Conservation (phyloP, 1,284 basidiomycete genomes). For the Heterobasidion irregulare region DNA sequence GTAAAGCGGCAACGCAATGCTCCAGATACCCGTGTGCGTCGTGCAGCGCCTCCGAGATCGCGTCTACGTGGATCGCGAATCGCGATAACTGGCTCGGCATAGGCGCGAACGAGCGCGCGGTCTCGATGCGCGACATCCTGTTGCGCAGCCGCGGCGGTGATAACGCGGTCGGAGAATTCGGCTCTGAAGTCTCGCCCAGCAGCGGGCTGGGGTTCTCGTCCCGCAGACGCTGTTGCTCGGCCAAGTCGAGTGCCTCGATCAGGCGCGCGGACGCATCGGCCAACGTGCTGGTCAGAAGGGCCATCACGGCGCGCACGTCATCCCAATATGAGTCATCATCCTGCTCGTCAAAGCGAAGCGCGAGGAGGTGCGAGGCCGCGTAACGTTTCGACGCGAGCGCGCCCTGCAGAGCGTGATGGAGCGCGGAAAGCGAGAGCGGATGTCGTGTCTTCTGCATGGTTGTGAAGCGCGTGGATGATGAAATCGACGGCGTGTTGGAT, state of each 20-base stretch:
- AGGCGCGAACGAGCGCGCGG: conserved; percentile 53
- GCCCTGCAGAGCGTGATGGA: conserved; percentile 50
- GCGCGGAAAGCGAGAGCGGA: conserved; percentile 53
- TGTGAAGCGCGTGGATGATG: conserved; percentile 39
- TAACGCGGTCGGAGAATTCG: background rate
- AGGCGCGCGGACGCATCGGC: conserved; percentile 55
- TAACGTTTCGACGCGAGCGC: conserved; percentile 65
- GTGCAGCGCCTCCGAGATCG: conserved; percentile 54
- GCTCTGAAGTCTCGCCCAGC: background rate
- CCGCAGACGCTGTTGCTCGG: conserved; percentile 37
- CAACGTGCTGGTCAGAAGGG: conserved; percentile 55
- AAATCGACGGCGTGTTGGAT: conserved; percentile 10
- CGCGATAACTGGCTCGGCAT: conserved; percentile 55
- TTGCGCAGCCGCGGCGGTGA: background rate
- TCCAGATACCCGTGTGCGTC: conserved; percentile 60
- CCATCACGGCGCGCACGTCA: conserved; percentile 66
- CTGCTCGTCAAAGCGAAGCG: conserved; percentile 50
- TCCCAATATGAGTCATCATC: conserved; percentile 72
- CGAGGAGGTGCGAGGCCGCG: conserved; percentile 67
- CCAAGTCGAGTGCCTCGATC: conserved; percentile 49
- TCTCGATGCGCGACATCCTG: background rate
- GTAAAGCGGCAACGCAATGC: conserved; percentile 40
- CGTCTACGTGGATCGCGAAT: conserved; percentile 64
- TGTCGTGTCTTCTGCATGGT: conserved; percentile 47
- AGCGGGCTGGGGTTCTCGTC: conserved; percentile 39